Base-by-base conservation (phyloP, 495 filamentous ascomycete genomes). In the Talaromyces stipitatus region DNA sequence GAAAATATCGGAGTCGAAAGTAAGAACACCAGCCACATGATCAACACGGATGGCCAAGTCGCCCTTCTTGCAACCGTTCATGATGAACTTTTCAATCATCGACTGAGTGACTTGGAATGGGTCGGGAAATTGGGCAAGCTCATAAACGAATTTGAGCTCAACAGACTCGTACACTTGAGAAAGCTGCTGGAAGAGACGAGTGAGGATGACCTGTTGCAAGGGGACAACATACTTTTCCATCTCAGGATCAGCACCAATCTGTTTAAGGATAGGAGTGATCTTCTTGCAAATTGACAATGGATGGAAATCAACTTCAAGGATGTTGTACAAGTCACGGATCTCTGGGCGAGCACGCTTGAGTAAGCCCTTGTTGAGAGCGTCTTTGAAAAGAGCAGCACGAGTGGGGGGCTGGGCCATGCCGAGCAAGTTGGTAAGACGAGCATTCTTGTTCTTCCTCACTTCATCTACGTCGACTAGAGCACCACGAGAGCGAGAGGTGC, bases 21-120 rank as follows among this genome's bases (percentile, higher is more conserved):
- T 97, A 50, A 98, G 83, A 48, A 96, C 85, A 53, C 95, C 91
- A 24, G 91, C 89, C 58, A 90, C 89, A 70, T 98, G 94, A 65
- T 97, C 89, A 65, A 98, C 88, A 57, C 94, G 92, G 66, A 98
- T 96, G 43, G 94, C 87, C 50, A 98, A 82, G 64, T 98, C 95
- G 28, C 94, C 94, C 81, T 98, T 98, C 83, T 98, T 98, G 82
- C 94, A 97, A 58, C 94, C 94, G 73, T 98, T 98, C 94, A 98
- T 98, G 80, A 98, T 97, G 81, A 98, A 98, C 77, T 98, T 98
- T 77, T 98, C 94, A 58, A 98, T 96, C 60, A 89, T 95, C 61
- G 84, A 85, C 36, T 88, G 86, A 60, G 81, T 87, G 61, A 97
- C 91, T 75, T 96, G 88, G 84, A 95, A 97, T 23, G 94, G 92